Evolutionary conservation across 345 rosid genomes (phyloP), one percentile per base, ranked within the genome.

Genomic region (Mallotus nudiflorus): DNA sequence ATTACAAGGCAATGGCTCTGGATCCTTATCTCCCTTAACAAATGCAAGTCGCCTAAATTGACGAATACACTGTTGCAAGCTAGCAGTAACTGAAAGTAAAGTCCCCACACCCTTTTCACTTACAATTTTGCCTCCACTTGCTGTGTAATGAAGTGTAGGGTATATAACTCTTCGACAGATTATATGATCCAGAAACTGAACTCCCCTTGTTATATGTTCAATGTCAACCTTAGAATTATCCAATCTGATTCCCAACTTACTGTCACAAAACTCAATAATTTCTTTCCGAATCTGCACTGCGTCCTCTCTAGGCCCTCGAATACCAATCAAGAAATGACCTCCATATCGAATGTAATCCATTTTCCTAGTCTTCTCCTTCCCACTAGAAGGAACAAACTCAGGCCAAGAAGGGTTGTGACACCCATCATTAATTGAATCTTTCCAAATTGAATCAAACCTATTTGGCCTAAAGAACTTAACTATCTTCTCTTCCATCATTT

Each of bases 331-430:
- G 76, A 95, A 88, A 85, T 95, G 92, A 27, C 94, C 91, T 2
- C 94, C 99, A 56, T 88, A 80, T 74, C 99, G 82, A 72, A 95
- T 75, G 70, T 90, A 95, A 78, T 90, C 98, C 98, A 95, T 92
- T 73, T 88, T 95, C 82, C 96, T 77, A 0, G 98, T 92, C 80
- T 89, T 95, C 84, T 89, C 94, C n/a, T 75, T 83, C 73, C 96
- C 98, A 68, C 96, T 89, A 0, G 88, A 82, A 0, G 99, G 99
- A 78, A 95, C 99, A 82, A 95, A 92, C 88, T 95, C 98, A 0
- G 97, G 99, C 99, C 99, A 95, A 10, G 97, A 82, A n/a, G 98
- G 96, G 68, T 95, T 95, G 75, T 92, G 97, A 37, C 92, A 90
- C 44, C 94, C 96, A 77, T 87, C 98, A 79, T 87, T 73, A 37